A percentile compares a stretch with the other conserved stretches of the same genome.
These are phyloP conservation scores for Wickerhamomyces queroliae DNA, from an alignment of 805 yeast genomes.

Conservation along the genomic window DNA sequence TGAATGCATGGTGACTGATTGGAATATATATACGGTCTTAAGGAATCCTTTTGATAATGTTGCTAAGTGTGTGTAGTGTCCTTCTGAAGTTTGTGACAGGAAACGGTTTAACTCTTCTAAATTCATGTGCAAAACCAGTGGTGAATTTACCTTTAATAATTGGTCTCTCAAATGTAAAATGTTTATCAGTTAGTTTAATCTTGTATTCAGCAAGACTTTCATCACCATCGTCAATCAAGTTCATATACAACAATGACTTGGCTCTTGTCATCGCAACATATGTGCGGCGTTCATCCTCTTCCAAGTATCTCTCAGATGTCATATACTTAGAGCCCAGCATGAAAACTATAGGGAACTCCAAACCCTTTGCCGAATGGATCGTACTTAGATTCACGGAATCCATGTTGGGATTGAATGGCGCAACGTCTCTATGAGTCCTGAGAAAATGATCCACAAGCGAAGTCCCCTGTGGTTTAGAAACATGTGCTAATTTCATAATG, in stretches of 20 bases:
- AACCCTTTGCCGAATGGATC: conserved; percentile 69
- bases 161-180: background rate
- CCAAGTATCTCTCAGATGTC: conserved; percentile 2
- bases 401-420: conserved; percentile 22
- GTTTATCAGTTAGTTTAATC: background rate
- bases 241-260: conserved; percentile 27
- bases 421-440: conserved; percentile 24
- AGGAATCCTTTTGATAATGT: background rate
- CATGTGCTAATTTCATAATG: conserved; percentile 25
- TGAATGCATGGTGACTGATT: too few species aligned
- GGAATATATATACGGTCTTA: background rate
- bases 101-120: background rate
- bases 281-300: conserved; percentile 36
- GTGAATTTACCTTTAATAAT: background rate
- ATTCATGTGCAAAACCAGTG: background rate
- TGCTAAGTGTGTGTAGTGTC: background rate
- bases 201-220: background rate
- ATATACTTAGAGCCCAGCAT: conserved; percentile 20
- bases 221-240: conserved; percentile 3
- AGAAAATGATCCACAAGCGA: conserved; percentile 26
- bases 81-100: background rate
- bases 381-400: conserved; percentile 52
- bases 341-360: conserved; percentile 69
- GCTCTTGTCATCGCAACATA: conserved; percentile 72
- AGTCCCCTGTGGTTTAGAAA: conserved; percentile 18